Evolutionary conservation across 2,329 filamentous ascomycete genomes (phyloP), one percentile per base, ranked within the genome.

Genomic region (Neoscytalidium dimidiatum): DNA sequence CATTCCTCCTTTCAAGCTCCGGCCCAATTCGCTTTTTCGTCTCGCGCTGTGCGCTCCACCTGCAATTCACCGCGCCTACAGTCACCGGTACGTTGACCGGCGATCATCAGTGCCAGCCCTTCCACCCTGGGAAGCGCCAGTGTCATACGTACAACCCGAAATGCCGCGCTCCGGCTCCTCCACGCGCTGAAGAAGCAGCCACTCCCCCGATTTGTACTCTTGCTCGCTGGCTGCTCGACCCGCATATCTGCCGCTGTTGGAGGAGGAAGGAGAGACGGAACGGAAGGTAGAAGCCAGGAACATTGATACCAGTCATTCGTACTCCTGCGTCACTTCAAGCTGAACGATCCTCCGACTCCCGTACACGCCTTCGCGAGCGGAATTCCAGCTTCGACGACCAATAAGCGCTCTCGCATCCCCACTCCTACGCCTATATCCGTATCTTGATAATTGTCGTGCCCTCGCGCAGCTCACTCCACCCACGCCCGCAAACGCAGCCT

Each of bases 101-200:
- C 33, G 26, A 26, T 60, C 38, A 19, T 28, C 14, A 35, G 41
- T 46, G 41, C 26, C 38, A 8, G 56, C 41, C 21, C 56, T 46
- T 60, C 56, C 56, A 21, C 56, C 43, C 23, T 46, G 19, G 56
- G 56, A 62, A 17, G 58, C 58, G 58, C 58, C 58, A 60, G 58
- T 62, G 58, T 62, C 58, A 62, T 51, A 29, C 31, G 58, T 62
- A 35, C 58, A 38, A 62, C 58, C 44, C 58, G 58, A 62, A 49
- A 62, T 62, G 58, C 58, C 28, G 58, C 58, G 43, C 58, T 13
- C 58, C 58, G 44, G 41, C 58, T 51, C 44, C n/a, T 21, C 21
- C 58, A 62, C 33, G 58, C 58, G 58, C 58, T 62, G 58, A 62
- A 62, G 58, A 51, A 62, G 58, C 58, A 62, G 58, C 58, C 58